Base-by-base conservation (phyloP, 164 flowering plant species). In the Sedum album region DNA sequence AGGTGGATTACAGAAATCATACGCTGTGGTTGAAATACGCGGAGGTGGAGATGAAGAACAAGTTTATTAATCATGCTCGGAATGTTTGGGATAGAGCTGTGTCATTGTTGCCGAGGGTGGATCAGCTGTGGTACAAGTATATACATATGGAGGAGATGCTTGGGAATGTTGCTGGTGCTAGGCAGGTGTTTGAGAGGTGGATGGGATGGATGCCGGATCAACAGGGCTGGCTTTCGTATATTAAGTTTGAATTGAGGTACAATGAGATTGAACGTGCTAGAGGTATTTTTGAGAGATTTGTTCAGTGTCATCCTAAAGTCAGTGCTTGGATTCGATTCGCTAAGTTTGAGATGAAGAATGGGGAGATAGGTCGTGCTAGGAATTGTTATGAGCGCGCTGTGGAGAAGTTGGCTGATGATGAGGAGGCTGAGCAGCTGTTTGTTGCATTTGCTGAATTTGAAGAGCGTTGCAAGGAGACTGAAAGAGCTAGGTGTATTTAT, bases 81-180 rank as follows among this genome's bases (percentile, higher is more conserved):
- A 91, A 89, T 62, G 93, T 89, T 0, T 94, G 97, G 95, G 97
- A 89, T 70, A 80, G 97, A 0, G 97, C 96, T 0, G 91, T 88
- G 0, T 53, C 80, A 0, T 71, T 89, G 11, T 70, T 94, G 26
- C 97, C 96, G 2, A 70, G 93, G 0, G 83, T 88, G 1, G 97
- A 94, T 66, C 98, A 91, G 84, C 79, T 93, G 0, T 91, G 98
- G 98, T 89, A 88, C 71, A 93, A 93, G 79, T 94, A 89, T 46
- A 87, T 91, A 38, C 98, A 94, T 66, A 91, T 90, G 97, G 98
- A 94, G 75, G 95, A 89, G 82, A 84, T 89, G 78, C 76, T 94
- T 0, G 93, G 91, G 5, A 90, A 92, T 77, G 88, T 90, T 6
- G 91, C 91, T 1, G 97, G 91, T 0, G 96, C 95, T 0, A 73